Evolutionary conservation across 768 basidiomycete genomes (phyloP).

Genomic region (Trametes punicea): DNA sequence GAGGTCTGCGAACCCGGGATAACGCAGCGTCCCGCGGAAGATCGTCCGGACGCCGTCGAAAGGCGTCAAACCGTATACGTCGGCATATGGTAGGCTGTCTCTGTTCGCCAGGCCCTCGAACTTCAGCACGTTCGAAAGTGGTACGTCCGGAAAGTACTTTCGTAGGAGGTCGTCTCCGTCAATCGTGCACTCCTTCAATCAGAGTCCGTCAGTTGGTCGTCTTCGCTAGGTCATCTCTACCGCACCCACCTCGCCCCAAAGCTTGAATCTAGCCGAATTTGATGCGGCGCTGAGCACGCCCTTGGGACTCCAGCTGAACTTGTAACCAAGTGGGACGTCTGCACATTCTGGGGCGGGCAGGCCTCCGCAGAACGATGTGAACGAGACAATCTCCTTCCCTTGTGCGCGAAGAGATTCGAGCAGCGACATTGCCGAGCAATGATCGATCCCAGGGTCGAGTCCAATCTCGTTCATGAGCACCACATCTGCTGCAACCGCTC

Average conservation of each 20-base stretch:
- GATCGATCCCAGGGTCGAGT: constrained; percentile 87
- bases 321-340: constrained; percentile 76
- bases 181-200: constrained; percentile 47
- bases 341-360: constrained; percentile 73
- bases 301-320: constrained; percentile 90
- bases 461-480: constrained; percentile 88
- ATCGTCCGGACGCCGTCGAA: constrained; percentile 53
- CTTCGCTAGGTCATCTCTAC: not conserved
- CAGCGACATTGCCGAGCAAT: constrained; percentile 78
- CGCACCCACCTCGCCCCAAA: constrained; percentile 50
- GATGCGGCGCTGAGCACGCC: constrained; percentile 81
- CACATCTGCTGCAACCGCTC: constrained; percentile 60
- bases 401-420: constrained; percentile 48
- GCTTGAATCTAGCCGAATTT: constrained; percentile 66
- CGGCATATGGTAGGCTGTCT: constrained; percentile 69
- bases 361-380: constrained; percentile 91
- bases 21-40: constrained; percentile 86
- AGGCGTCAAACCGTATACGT: constrained; percentile 55
- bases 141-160: constrained; percentile 61
- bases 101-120: constrained; percentile 88
- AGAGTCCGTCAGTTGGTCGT: not conserved
- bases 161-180: constrained; percentile 52
- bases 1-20: constrained; percentile 75
- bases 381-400: constrained; percentile 60
- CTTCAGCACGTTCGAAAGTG: constrained; percentile 55